Conservation (phyloP, 169 alveolate genomes). For the Cryptosporidium tyzzeri region DNA sequence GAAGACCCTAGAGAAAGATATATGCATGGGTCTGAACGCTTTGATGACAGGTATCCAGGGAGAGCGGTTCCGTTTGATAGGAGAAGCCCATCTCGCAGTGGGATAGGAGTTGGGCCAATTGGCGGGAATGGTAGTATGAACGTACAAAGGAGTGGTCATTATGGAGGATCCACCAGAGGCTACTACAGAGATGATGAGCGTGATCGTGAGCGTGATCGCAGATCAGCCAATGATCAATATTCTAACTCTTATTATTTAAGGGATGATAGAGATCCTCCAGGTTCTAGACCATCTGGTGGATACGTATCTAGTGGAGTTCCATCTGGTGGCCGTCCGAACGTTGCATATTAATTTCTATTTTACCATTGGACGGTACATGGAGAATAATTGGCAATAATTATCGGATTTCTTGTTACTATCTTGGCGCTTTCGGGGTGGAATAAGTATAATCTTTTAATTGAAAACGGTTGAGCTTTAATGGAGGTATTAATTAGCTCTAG, state of each 20-base stretch:
- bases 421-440: not conserved
- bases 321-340: constrained; percentile 39
- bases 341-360: constrained; percentile 36
- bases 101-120: constrained; percentile 48
- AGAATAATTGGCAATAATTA: not conserved
- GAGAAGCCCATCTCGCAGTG: constrained; percentile 70
- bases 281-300: constrained; percentile 43
- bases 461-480: constrained; percentile 6
- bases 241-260: constrained; percentile 50
- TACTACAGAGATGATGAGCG: constrained; percentile 49
- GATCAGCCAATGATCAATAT: constrained; percentile 36
- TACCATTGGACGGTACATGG: not conserved
- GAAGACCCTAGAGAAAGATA: constrained; percentile 72
- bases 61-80: constrained; percentile 65
- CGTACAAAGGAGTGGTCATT: constrained; percentile 50
- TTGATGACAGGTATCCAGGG: constrained; percentile 68
- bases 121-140: constrained; percentile 36
- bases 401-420: not conserved
- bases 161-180: constrained; percentile 57
- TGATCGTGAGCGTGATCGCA: constrained; percentile 36
- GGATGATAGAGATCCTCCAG: constrained; percentile 73
- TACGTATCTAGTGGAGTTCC: constrained; percentile 47
- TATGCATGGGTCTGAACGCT: constrained; percentile 56
- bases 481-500: constrained; percentile 3
- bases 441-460: not conserved